Base-by-base conservation (phyloP, 192 early-diverging fungal species). In the Obelidium mucronatum region DNA sequence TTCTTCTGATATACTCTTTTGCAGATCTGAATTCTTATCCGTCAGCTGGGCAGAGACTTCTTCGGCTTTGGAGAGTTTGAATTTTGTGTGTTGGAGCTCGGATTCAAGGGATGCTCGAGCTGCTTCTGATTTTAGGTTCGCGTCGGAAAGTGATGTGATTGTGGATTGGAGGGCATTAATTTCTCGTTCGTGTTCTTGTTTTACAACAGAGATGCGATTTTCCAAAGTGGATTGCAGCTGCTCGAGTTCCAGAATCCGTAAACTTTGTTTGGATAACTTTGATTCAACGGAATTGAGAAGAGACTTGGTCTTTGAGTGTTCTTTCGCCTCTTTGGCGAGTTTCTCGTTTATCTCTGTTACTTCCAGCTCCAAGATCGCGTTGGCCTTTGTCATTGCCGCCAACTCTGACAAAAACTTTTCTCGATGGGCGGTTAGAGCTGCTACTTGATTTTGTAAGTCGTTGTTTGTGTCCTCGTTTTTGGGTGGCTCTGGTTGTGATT, bases 321-420 rank as follows among this genome's bases (percentile, higher is more conserved):
- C 51, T 35, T 56, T 64, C 34, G 31, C 31, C n/a, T 33, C 39
- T 35, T 13, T 22, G 48, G n/a, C 65, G 4, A 54, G 34, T 26
- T 64, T 28, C 19, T 74, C 65, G 6, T 11, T 44, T 8, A 39
- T 19, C 5, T 87, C 80, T 34, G 48, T 53, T 13, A 84, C 24
- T 65, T 87, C 86, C 31, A 80, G 55, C 11, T 79, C 73, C 31
- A 74, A 59, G 22, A 39, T 5, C 17, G 80, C 83, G 26, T 48
- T 52, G 8, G 56, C 53, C 42, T 78, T 85, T n/a, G 40, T 59
- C 39, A 85, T 24, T 8, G 48, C 8, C 15, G 67, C 39, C n/a
- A 82, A 39, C 33, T 73, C 26, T 34, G 76, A 60, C 17, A 62
- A 35, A 17, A 53, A 59, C n/a, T 74, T 54, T 1, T 22, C 51